phyloP scores from a whole-genome alignment of 306 rosid genomes.

The Trifolium fragiferum region DNA sequence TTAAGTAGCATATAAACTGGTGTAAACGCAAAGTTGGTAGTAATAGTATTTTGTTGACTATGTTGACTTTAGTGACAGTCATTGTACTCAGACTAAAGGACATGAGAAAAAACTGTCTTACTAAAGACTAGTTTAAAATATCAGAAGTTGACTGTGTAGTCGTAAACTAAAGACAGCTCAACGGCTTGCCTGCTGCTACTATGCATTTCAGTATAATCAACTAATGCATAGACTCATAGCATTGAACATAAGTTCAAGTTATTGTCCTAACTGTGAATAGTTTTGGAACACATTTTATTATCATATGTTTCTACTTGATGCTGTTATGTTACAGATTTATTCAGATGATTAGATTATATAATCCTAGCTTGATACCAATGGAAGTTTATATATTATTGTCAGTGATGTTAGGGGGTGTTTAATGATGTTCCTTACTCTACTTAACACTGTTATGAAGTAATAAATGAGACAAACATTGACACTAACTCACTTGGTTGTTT shows the following conservation, averaged over 20 bases:
- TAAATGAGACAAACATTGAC: conserved; percentile 17
- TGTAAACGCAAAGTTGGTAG: conserved; percentile 17
- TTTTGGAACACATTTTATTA: conserved; percentile 16
- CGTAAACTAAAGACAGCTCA: conserved; percentile 1
- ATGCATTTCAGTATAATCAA: conserved; percentile 21
- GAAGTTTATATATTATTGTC: conserved; percentile 1
- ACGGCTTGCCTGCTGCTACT: conserved; percentile 9
- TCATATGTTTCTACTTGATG: conserved; percentile 20
- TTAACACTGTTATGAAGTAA: background rate
- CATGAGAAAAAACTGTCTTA: conserved; percentile 6
- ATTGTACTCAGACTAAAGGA: conserved; percentile 20
- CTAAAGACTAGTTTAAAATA: conserved; percentile 13
- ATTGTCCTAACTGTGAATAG: conserved; percentile 12
- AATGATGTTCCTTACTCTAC: background rate
- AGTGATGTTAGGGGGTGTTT: conserved; percentile 4
- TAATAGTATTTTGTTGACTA: conserved; percentile 24
- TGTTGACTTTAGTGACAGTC: conserved; percentile 20
- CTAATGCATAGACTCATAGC: conserved; percentile 2
- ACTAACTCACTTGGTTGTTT: conserved; percentile 31
- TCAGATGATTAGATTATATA: background rate
- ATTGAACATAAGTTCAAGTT: background rate
- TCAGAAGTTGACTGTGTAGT: conserved; percentile 3
- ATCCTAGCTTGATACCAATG: conserved; percentile 21
- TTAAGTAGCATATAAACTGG: conserved; percentile 11
- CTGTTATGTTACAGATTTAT: conserved; percentile 19